These are phyloP conservation scores for Penicillium malachiteum DNA, from an alignment of 495 filamentous ascomycete genomes.

Conservation along the genomic window DNA sequence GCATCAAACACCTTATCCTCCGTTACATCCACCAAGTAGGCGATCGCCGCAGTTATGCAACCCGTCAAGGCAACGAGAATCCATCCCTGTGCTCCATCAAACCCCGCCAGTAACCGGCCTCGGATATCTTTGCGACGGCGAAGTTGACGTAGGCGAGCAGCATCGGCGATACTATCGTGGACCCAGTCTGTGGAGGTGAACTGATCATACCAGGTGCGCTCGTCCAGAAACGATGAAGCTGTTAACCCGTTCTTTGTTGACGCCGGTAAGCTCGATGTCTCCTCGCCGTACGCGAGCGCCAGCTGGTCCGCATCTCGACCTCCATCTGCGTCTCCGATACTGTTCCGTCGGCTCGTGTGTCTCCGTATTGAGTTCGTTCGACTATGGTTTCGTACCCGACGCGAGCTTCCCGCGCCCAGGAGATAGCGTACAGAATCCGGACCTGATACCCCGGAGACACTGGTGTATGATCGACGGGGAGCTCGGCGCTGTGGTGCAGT, in stretches of 20 bases:
- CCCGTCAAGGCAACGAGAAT: constrained; percentile 89
- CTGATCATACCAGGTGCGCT: constrained; percentile 98
- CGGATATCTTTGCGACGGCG: constrained; percentile 79
- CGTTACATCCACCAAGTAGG: constrained; percentile 85
- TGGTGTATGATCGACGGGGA: constrained; percentile 44
- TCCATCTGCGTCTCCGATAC: neutral
- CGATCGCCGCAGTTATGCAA: constrained; percentile 78
- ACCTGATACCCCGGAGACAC: constrained; percentile 31
- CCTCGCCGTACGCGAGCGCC: neutral
- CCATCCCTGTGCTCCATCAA: constrained; percentile 94
- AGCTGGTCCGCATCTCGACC: constrained; percentile 29
- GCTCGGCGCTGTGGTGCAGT: constrained; percentile 14
- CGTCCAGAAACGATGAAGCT: constrained; percentile 61
- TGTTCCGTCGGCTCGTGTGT: constrained; percentile 51
- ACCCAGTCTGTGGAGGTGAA: constrained; percentile 99
- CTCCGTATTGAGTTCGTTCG: constrained; percentile 61
- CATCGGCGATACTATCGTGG: constrained; percentile 94
- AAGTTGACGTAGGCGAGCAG: constrained; percentile 79
- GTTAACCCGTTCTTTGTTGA: constrained; percentile 58
- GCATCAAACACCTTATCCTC: constrained; percentile 84
- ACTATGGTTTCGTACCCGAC: constrained; percentile 60
- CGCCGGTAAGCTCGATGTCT: constrained; percentile 41
- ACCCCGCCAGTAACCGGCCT: constrained; percentile 70
- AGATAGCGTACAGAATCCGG: constrained; percentile 35
- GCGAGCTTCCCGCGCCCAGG: constrained; percentile 41